Conservation (phyloP, 257 asterid genomes). For the Verbena officinalis region DNA sequence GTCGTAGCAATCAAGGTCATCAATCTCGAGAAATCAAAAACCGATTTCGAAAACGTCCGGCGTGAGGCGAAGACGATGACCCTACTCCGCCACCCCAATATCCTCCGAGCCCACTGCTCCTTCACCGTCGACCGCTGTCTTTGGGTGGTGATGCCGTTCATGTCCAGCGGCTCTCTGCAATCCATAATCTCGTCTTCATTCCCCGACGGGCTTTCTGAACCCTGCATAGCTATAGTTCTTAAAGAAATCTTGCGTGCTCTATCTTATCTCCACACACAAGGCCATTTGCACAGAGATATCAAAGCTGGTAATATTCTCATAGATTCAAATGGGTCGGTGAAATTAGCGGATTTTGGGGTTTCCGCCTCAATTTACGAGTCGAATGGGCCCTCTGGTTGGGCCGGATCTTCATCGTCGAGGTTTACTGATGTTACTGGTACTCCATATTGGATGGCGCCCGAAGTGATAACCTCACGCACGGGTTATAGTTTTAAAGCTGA, state of each 20-base stretch:
- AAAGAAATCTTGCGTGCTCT: constrained; percentile 60
- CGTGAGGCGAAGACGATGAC: constrained; percentile 73
- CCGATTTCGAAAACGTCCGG: constrained; percentile 59
- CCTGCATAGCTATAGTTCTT: constrained; percentile 65
- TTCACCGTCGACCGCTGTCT: constrained; percentile 66
- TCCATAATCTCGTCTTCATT: constrained; percentile 68
- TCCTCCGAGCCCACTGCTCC: constrained; percentile 79
- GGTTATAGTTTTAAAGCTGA: constrained; percentile 87
- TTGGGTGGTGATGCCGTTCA: constrained; percentile 95
- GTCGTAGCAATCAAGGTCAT: constrained; percentile 78
- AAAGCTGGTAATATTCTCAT: constrained; percentile 76
- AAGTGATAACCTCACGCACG: constrained; percentile 74
- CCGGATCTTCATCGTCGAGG: constrained; percentile 48
- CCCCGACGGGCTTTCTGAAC: constrained; percentile 75
- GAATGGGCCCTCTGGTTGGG: constrained; percentile 15
- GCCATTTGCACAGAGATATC: constrained; percentile 77
- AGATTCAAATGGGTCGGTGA: constrained; percentile 66
- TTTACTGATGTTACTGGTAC: constrained; percentile 73
- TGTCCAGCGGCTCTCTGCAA: constrained; percentile 81
- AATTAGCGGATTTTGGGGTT: constrained; percentile 84
- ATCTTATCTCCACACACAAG: constrained; percentile 76
- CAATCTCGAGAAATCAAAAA: constrained; percentile 65
- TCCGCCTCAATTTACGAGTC: constrained; percentile 77
- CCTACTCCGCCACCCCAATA: constrained; percentile 80
- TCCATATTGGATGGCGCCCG: constrained; percentile 94